Base-by-base conservation (phyloP, 345 rosid genomes). In the Tarenaya hassleriana region DNA sequence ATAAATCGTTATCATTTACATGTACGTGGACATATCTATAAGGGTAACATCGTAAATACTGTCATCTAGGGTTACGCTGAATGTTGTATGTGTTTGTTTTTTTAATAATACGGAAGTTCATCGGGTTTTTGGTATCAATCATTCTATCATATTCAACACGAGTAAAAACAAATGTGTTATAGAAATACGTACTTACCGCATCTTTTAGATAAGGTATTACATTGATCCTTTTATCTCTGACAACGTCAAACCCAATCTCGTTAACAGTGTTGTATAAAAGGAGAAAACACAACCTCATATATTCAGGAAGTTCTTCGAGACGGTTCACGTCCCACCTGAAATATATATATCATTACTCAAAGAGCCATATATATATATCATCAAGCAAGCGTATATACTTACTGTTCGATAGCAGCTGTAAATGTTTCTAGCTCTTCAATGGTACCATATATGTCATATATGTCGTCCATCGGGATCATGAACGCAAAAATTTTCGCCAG, bases 381-480 rank as follows among this genome's bases (percentile, higher is more conserved):
- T n/a, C n/a, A n/a, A n/a, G n/a, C n/a, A n/a, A n/a, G n/a, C n/a
- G n/a, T n/a, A n/a, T 2, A 24, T 2, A 39, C 47, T 46, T 31
- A 67, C 67, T 48, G 61, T 14, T 50, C 38, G 17, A 68, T 52
- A 11, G 44, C 54, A 16, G 20, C 31, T 4, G 77, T 67, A 47
- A 73, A 63, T 1, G 55, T 48, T 11, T 69, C 60, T 8, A 67
- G 60, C 48, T 76, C 81, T 34, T 72, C 75, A 27, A 67, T 8
- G 8, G 73, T 66, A n/a, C 71, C 77, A 50, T 76, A 70, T 1
- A 66, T 67, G 42, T 75, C 77, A 57, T 74, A 75, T 10, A 69
- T 35, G 34, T 74, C 75, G 47, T 75, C 79, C 7, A 79, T 49
- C 0, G 24, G 40, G 0, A 62, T 51, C 31, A 74, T 45, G 1